phyloP scores from a whole-genome alignment of 345 rosid species.

The Populus deltoides region DNA sequence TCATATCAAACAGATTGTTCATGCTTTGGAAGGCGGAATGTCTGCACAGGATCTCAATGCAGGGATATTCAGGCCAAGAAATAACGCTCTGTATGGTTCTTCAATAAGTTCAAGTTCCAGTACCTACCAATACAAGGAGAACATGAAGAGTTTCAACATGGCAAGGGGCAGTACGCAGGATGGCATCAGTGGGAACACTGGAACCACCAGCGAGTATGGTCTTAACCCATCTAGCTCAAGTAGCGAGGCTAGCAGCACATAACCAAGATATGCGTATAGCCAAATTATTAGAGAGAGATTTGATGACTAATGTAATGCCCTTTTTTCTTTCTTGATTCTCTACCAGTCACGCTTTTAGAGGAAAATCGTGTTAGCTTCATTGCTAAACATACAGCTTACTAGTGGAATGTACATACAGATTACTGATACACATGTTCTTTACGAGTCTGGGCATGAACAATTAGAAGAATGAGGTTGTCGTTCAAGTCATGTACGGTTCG shows the following conservation, averaged over 20 bases:
- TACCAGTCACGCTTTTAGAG: neutral
- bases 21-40: slow-evolving; percentile 17
- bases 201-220: slow-evolving; percentile 21
- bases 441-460: neutral
- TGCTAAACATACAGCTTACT: neutral
- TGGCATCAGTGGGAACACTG: slow-evolving; percentile 12
- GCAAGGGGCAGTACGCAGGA: neutral
- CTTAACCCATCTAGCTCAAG: slow-evolving; percentile 19
- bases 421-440: neutral
- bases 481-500: no score
- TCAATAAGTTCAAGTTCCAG: slow-evolving; percentile 1
- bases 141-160: slow-evolving; percentile 8
- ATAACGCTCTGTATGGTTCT: neutral
- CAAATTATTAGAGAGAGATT: neutral
- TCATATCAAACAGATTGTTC: slow-evolving; percentile 11
- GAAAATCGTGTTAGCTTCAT: neutral
- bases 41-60: slow-evolving; percentile 7
- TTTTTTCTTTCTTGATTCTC: neutral
- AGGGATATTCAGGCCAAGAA: slow-evolving; percentile 12
- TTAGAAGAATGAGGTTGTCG: neutral
- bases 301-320: neutral
- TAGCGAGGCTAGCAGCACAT: slow-evolving; percentile 7
- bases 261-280: neutral
- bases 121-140: neutral
- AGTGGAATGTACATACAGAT: neutral